phyloP scores from a whole-genome alignment of 495 filamentous ascomycete genomes.

The Penicillium diatomitis region DNA sequence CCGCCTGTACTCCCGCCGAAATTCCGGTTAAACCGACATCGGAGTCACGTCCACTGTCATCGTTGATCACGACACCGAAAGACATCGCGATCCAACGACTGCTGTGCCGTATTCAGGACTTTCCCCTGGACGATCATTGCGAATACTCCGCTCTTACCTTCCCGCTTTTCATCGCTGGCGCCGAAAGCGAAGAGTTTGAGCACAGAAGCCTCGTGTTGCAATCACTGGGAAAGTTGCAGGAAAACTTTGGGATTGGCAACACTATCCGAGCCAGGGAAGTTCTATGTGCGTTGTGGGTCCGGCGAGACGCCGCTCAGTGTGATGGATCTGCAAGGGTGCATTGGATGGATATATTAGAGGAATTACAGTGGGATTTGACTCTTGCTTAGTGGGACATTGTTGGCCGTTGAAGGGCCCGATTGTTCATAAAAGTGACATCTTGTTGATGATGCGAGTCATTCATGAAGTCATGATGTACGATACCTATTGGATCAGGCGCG shows the following conservation, averaged over 20 bases:
- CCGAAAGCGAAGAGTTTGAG: constrained; percentile 18
- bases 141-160: constrained; percentile 39
- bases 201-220: constrained; percentile 22
- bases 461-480: too few species aligned
- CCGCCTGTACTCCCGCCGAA: not conserved
- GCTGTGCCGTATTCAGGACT: constrained; percentile 19
- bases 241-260: constrained; percentile 38
- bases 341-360: constrained; percentile 34
- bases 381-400: constrained; percentile 16
- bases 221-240: constrained; percentile 23
- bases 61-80: constrained; percentile 25
- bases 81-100: constrained; percentile 20
- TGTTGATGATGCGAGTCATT: too few species aligned
- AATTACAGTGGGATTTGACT: constrained; percentile 34
- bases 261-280: constrained; percentile 33
- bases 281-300: constrained; percentile 26
- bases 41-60: not conserved
- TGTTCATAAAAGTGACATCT: too few species aligned
- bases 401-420: too few species aligned
- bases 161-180: constrained; percentile 34
- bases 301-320: constrained; percentile 9
- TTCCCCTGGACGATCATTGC: constrained; percentile 28
- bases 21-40: too few species aligned
- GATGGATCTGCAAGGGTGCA: constrained; percentile 11
- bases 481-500: too few species aligned